A percentile compares a stretch with the other conserved stretches of the same genome.
Evolutionary conservation across 345 rosid genomes (phyloP).

Genomic region (Eutrema japonicum): DNA sequence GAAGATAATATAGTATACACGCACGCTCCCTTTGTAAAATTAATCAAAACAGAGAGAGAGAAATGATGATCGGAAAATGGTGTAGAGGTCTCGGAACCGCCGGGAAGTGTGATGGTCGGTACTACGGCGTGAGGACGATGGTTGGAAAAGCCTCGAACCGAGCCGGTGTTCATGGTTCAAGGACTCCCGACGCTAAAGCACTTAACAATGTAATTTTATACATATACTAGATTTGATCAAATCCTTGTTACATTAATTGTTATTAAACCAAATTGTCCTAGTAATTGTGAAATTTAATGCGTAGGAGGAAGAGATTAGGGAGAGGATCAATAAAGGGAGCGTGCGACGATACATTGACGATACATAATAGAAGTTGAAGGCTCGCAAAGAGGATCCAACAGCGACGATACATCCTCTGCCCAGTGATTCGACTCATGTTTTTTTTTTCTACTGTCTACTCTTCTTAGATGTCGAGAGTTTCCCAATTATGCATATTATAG

Average conservation of each 20-base stretch:
- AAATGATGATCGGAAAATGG: conserved; percentile 32
- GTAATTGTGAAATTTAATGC: background rate
- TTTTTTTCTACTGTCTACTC: background rate
- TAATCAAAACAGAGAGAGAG: background rate
- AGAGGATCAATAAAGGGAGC: conserved; percentile 35
- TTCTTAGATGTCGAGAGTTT: background rate
- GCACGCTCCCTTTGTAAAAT: background rate
- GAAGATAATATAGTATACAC: background rate
- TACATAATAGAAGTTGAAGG: conserved; percentile 31
- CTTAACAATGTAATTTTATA: conserved; percentile 36
- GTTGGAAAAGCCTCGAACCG: conserved; percentile 44
- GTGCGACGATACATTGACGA: no score
- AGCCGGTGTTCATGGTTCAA: conserved; percentile 44
- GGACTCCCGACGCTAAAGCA: conserved; percentile 34
- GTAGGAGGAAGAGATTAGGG: conserved; percentile 40
- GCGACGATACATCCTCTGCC: conserved; percentile 12
- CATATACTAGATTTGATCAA: background rate
- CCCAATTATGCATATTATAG: no score
- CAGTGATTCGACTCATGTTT: conserved; percentile 6
- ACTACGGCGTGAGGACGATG: conserved; percentile 30
- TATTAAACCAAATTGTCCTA: background rate
- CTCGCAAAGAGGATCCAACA: conserved; percentile 17
- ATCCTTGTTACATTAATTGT: background rate
- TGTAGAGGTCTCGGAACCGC: conserved; percentile 11
- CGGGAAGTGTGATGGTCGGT: conserved; percentile 14